These are phyloP conservation scores for Daldinia childiae DNA, from an alignment of 495 filamentous ascomycete species.

Conservation along the genomic window DNA sequence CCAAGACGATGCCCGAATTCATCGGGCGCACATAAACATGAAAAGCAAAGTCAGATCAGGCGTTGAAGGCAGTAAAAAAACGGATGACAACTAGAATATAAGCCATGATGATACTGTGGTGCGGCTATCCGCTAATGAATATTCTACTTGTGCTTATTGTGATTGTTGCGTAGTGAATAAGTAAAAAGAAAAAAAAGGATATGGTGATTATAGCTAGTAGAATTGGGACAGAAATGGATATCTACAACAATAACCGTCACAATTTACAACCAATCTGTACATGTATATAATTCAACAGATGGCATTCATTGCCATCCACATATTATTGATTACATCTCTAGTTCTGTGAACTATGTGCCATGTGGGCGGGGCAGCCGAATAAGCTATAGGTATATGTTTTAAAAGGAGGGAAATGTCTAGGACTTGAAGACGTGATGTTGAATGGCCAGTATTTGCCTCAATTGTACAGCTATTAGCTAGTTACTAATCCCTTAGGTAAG, in stretches of 20 bases:
- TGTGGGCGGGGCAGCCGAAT: neutral
- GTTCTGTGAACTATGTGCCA: constrained; percentile 2
- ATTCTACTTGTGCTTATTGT: neutral
- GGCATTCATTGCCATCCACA: constrained; percentile 8
- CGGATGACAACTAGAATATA: constrained; percentile 29
- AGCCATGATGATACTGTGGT: constrained; percentile 30
- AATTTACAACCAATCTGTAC: neutral
- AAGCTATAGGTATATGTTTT: neutral
- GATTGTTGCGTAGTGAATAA: neutral
- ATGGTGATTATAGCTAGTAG: neutral
- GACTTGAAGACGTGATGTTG: constrained; percentile 12
- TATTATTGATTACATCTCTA: constrained; percentile 18
- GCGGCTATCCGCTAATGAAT: neutral
- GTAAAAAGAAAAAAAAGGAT: neutral
- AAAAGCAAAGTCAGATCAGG: constrained; percentile 23
- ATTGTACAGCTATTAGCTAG: constrained; percentile 31
- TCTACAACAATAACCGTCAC: neutral
- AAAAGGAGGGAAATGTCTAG: constrained; percentile 10
- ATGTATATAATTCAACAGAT: neutral
- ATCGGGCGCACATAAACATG: constrained; percentile 28
- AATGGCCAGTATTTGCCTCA: constrained; percentile 27
- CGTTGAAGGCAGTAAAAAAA: constrained; percentile 20
- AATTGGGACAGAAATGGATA: constrained; percentile 1
- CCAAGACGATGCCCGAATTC: constrained; percentile 16
- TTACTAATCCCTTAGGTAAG: constrained; percentile 32